Conservation (phyloP, 2,329 filamentous ascomycete genomes). For the Trichoderma sp. region DNA sequence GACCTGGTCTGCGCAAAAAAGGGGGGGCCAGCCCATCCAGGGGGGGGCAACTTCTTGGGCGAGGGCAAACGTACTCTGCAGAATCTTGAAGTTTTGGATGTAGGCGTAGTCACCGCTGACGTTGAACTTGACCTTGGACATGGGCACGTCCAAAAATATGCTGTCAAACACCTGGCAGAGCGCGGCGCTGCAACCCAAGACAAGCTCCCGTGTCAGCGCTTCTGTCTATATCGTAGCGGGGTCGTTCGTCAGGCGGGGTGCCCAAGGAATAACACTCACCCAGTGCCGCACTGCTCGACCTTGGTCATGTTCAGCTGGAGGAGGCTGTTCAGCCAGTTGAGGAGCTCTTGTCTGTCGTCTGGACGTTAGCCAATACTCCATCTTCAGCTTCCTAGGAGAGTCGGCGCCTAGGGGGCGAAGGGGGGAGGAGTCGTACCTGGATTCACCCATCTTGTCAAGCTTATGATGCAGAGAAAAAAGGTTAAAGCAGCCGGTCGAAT, state of each 20-base stretch:
- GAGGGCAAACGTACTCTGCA: constrained; percentile 73
- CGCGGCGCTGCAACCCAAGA: constrained; percentile 67
- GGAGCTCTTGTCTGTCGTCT: constrained; percentile 81
- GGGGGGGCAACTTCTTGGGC: not conserved
- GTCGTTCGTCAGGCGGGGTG: constrained; percentile 32
- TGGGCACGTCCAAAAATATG: constrained; percentile 93
- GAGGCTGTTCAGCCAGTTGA: constrained; percentile 96
- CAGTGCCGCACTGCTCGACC: constrained; percentile 98
- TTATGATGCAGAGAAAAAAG: constrained; percentile 19
- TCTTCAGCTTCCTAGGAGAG: not conserved
- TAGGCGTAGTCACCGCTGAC: constrained; percentile 97
- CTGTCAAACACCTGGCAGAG: constrained; percentile 98
- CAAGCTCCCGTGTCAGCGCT: constrained; percentile 28
- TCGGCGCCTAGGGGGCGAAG: constrained; percentile 5
- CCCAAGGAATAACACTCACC: constrained; percentile 61
- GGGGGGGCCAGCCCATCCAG: constrained; percentile 1
- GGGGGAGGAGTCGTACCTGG: constrained; percentile 43
- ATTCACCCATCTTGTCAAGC: constrained; percentile 51
- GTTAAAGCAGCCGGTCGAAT: constrained; percentile 23
- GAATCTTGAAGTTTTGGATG: constrained; percentile 96
- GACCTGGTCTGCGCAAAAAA: constrained; percentile 1
- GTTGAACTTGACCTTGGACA: constrained; percentile 97
- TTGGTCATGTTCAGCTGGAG: constrained; percentile 98
- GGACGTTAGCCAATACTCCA: not conserved
- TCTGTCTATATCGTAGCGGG: constrained; percentile 27